These are phyloP conservation scores for Mollisia scopiformis DNA, from an alignment of 2,329 filamentous ascomycete species.

Conservation along the genomic window DNA sequence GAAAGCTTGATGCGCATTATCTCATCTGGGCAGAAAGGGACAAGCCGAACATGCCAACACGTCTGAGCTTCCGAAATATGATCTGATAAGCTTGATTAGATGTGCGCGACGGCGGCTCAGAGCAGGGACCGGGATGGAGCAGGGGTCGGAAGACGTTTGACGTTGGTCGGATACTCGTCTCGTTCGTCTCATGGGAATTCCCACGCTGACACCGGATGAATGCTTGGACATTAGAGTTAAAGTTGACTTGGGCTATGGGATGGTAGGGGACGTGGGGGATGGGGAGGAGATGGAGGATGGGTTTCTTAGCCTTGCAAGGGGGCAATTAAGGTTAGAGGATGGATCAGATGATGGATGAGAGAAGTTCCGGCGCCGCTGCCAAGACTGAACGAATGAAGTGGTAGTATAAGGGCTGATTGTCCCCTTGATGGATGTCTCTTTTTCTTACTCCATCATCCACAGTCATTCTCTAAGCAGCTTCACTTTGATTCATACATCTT, in stretches of 20 bases:
- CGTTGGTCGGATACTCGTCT: conserved; percentile 14
- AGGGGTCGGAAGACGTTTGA: conserved; percentile 4
- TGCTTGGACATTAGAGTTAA: conserved; percentile 8
- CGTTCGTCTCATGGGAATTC: conserved; percentile 10
- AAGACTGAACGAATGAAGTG: conserved; percentile 10
- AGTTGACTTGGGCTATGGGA: conserved; percentile 1
- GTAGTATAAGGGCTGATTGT: conserved; percentile 11
- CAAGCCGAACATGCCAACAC: neutral
- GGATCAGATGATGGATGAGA: conserved; percentile 9
- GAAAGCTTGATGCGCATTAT: conserved; percentile 12
- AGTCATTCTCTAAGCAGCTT: conserved; percentile 10
- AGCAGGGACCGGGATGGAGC: neutral
- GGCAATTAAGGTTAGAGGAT: conserved; percentile 11
- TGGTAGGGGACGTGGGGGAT: neutral
- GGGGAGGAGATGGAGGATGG: neutral
- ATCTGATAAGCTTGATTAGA: conserved; percentile 6
- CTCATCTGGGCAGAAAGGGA: conserved; percentile 5
- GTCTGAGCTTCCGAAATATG: neutral
- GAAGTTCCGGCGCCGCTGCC: conserved; percentile 1
- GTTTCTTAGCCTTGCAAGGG: neutral
- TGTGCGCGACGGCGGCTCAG: neutral
- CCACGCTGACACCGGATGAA: conserved; percentile 11
- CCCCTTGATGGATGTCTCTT: neutral
- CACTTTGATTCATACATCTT: conserved; percentile 5
- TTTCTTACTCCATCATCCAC: conserved; percentile 10